Evolutionary conservation across 2,329 filamentous ascomycete genomes (phyloP).

Genomic region (Plenodomus biglobosus): DNA sequence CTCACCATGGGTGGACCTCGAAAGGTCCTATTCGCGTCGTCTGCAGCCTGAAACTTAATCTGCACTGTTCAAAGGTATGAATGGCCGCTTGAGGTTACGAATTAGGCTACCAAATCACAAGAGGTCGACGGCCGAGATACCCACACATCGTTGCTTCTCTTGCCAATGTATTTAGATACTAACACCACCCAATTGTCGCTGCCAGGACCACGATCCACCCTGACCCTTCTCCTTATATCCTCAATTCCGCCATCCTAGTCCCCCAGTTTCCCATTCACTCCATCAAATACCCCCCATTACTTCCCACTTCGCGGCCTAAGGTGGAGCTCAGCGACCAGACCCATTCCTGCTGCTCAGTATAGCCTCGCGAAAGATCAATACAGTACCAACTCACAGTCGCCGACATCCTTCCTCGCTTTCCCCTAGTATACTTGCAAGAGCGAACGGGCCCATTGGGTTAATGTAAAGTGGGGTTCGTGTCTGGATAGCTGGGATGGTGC

Average conservation of each 20-base stretch:
- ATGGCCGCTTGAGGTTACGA: no score
- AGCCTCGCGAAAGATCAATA: conserved; percentile 54
- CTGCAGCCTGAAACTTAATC: conserved; percentile 20
- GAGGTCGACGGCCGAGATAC: neutral
- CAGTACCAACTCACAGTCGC: conserved; percentile 26
- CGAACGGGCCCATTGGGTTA: conserved; percentile 7
- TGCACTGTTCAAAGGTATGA: no score
- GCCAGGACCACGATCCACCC: neutral
- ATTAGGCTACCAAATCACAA: neutral
- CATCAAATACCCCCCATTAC: conserved; percentile 1
- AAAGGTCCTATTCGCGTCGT: conserved; percentile 42
- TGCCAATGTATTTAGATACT: neutral
- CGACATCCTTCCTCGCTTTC: conserved; percentile 11
- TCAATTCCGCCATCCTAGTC: no score
- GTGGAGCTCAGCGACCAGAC: conserved; percentile 56
- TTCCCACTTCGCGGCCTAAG: conserved; percentile 49
- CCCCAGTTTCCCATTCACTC: neutral
- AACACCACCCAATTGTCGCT: neutral
- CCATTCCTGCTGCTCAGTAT: conserved; percentile 59
- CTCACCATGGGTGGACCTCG: conserved; percentile 36
- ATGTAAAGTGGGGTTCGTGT: conserved; percentile 1
- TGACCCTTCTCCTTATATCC: neutral
- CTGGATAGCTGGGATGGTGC: conserved; percentile 25
- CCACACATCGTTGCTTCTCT: neutral
- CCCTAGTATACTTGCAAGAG: conserved; percentile 21